Base-by-base conservation (phyloP, 2,329 filamentous ascomycete genomes). In the Diaporthe eres region DNA sequence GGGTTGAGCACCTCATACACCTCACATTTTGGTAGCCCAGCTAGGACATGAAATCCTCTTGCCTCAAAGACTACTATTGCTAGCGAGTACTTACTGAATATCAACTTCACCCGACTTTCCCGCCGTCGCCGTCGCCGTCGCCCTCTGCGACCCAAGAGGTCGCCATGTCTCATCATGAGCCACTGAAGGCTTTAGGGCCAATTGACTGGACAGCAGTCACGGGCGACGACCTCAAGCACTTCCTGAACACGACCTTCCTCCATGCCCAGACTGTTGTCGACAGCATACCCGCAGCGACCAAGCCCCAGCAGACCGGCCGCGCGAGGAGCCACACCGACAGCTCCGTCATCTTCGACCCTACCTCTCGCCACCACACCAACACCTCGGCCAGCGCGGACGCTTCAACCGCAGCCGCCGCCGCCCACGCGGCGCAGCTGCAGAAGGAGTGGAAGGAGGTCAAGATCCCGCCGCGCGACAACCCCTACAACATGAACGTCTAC, bases 391-490 rank as follows among this genome's bases (percentile, higher is more conserved):
- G 71, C 19, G 63, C 49, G 15, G 72, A 74, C 19, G 39, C 57
- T 15, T 49, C 72, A 25, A 39, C 49, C 86, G 25, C 88, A 87
- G 10, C 87, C 89, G 71, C 83, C 86, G 9, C 63, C 79, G 37
- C 76, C 76, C n/a, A 80, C 78, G 28, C 80, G 68, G 83, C 84
- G 49, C 85, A 89, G 28, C 85, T 98, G n/a, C 92, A 92, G 75
- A 94, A 94, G 81, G 91, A 95, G 84, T 98, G 96, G 95, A 98
- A 97, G 83, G 93, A 95, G 57, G 86, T 96, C 81, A 96, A 95
- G 84, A 85, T 95, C 74, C 91, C 89, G 57, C 84, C 90, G 4
- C 92, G 89, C 79, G 93, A 96, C 28, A 97, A 97, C 80, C 94
- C 95, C 0, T 87, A 95, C 12, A 92, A 89, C 0, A 92, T 98